Percentiles rank a stretch among this genome's conserved stretches.
Evolutionary conservation across 192 early-diverging fungal species (phyloP).

Genomic region (Gorgonomyces haynaldii): DNA sequence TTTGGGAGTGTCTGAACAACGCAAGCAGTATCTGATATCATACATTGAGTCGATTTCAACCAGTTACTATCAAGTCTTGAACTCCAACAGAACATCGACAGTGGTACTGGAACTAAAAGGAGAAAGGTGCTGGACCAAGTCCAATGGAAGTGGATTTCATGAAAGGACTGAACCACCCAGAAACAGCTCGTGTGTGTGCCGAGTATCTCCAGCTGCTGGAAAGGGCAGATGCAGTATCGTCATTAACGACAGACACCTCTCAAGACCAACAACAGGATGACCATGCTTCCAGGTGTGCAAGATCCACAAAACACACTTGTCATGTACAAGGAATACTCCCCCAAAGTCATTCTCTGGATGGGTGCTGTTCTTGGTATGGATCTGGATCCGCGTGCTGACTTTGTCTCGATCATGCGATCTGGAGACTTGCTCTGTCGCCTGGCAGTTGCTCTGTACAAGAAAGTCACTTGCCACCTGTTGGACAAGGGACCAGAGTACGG

Average conservation of each 20-base stretch:
- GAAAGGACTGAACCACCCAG: constrained; percentile 31
- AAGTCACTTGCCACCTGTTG: constrained; percentile 34
- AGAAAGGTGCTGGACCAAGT: constrained; percentile 12
- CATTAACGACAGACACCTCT: constrained; percentile 8
- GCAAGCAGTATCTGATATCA: constrained; percentile 12
- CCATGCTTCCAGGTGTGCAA: constrained; percentile 3
- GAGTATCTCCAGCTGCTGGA: constrained; percentile 13
- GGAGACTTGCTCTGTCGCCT: constrained; percentile 35
- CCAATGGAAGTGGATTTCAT: constrained; percentile 31
- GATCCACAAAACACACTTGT: constrained; percentile 7
- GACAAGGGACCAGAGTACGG: constrained; percentile 34
- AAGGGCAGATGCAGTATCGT: constrained; percentile 1
- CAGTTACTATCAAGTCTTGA: constrained; percentile 27
- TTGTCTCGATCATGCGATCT: constrained; percentile 23
- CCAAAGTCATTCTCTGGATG: constrained; percentile 28
- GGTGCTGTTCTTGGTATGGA: constrained; percentile 9
- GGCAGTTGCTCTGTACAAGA: constrained; percentile 25
- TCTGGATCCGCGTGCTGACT: constrained; percentile 6
- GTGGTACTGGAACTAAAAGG: neutral
- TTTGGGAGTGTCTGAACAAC: neutral
- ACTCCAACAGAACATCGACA: constrained; percentile 9
- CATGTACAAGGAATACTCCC: constrained; percentile 32
- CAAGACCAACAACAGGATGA: neutral
- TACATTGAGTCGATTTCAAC: constrained; percentile 24
- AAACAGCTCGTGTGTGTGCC: constrained; percentile 28